phyloP scores from a whole-genome alignment of 1,284 basidiomycete genomes.

The Sanguinoderma infundibulare region DNA sequence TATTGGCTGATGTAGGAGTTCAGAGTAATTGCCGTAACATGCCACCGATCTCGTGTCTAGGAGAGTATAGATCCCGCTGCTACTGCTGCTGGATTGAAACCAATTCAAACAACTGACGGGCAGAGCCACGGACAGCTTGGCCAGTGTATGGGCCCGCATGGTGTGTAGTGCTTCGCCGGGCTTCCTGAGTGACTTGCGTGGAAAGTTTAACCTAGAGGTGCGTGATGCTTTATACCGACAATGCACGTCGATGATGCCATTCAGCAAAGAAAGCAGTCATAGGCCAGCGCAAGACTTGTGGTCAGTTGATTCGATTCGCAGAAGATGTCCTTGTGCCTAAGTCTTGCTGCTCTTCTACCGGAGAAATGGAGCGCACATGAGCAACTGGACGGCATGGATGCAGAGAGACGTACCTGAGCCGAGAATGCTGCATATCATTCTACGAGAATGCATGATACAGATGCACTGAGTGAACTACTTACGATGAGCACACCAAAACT shows the following conservation, averaged over 20 bases:
- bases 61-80: background rate
- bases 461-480: no score
- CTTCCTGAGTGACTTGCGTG: no score
- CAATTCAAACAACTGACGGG: background rate
- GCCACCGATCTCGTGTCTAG: background rate
- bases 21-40: background rate
- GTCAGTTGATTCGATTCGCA: constrained; percentile 6
- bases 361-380: constrained; percentile 12
- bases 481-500: no score
- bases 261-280: background rate
- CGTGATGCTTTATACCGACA: background rate
- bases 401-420: constrained; percentile 5
- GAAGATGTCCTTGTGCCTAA: background rate
- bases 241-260: background rate
- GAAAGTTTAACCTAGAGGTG: background rate
- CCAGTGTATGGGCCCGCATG: no score
- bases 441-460: no score
- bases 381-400: background rate
- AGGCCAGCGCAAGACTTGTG: background rate
- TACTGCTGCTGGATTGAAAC: background rate
- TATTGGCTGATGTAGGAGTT: background rate
- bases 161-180: background rate
- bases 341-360: background rate
- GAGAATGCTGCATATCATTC: background rate
- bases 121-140: no score